These are phyloP conservation scores for Apocynum venetum DNA, from an alignment of 257 asterid species.

Conservation along the genomic window DNA sequence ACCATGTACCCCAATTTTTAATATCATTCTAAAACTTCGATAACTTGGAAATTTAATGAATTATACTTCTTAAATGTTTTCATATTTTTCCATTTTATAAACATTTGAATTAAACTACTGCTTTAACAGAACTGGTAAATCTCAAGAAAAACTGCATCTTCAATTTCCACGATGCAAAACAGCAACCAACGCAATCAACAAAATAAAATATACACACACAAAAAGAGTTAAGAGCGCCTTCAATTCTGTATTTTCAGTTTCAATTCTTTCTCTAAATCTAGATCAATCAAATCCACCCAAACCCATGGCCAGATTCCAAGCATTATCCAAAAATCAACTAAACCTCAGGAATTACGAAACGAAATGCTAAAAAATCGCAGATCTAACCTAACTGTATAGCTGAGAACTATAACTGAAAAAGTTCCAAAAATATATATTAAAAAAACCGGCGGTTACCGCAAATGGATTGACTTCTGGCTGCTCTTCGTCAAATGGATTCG, in stretches of 20 bases:
- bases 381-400: conserved; percentile 10
- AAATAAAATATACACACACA: background rate
- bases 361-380: conserved; percentile 14
- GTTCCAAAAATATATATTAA: conserved; percentile 21
- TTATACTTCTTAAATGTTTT: background rate
- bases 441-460: conserved; percentile 59
- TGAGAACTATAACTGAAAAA: background rate
- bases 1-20: background rate
- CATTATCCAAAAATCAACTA: conserved; percentile 1
- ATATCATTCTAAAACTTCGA: background rate
- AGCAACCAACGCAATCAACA: background rate
- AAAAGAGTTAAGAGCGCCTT: background rate
- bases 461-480: conserved; percentile 98
- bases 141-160: background rate
- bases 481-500: conserved; percentile 94
- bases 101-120: background rate
- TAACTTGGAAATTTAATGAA: background rate
- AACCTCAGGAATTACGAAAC: background rate
- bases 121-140: background rate
- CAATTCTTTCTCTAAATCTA: conserved; percentile 9
- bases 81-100: background rate
- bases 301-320: conserved; percentile 8
- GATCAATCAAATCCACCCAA: conserved; percentile 14
- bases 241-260: background rate
- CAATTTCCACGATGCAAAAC: background rate